phyloP scores from a whole-genome alignment of 768 basidiomycete species.

The Leccinum incarnatum region DNA sequence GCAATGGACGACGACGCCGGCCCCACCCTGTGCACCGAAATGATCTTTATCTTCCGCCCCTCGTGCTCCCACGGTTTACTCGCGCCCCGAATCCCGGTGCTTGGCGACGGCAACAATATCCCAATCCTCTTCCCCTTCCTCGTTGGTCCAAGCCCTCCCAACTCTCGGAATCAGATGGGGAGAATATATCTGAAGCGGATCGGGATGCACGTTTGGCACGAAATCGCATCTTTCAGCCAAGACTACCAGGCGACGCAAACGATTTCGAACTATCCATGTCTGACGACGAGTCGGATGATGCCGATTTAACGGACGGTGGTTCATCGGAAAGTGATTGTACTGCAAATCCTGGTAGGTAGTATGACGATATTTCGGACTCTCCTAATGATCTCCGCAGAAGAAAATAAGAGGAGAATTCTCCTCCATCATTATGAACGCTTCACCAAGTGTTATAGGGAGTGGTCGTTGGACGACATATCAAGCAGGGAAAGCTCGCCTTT shows the following conservation, averaged over 20 bases:
- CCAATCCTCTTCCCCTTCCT: slow-evolving; percentile 6
- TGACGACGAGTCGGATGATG: slow-evolving; percentile 79
- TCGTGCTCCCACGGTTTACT: slow-evolving; percentile 29
- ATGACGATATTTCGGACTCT: background rate
- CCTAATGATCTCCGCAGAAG: slow-evolving; percentile 22
- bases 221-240: slow-evolving; percentile 48
- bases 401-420: slow-evolving; percentile 20
- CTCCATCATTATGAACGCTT: slow-evolving; percentile 48
- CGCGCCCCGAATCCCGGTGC: background rate
- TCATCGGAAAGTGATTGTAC: slow-evolving; percentile 39
- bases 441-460: slow-evolving; percentile 46
- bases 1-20: slow-evolving; percentile 3
- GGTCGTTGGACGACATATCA: slow-evolving; percentile 33
- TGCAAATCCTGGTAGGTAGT: slow-evolving; percentile 35
- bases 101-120: slow-evolving; percentile 9
- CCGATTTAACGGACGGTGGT: slow-evolving; percentile 56
- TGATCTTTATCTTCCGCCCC: slow-evolving; percentile 50
- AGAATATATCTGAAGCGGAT: slow-evolving; percentile 59
- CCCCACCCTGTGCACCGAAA: slow-evolving; percentile 36
- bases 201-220: slow-evolving; percentile 74
- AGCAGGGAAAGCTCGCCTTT: slow-evolving; percentile 51
- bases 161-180: slow-evolving; percentile 64
- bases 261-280: slow-evolving; percentile 53
- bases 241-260: slow-evolving; percentile 17
- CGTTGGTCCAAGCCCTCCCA: slow-evolving; percentile 26